Conservation (phyloP, 2,329 filamentous ascomycete genomes). For the Coniochaeta prunicola region DNA sequence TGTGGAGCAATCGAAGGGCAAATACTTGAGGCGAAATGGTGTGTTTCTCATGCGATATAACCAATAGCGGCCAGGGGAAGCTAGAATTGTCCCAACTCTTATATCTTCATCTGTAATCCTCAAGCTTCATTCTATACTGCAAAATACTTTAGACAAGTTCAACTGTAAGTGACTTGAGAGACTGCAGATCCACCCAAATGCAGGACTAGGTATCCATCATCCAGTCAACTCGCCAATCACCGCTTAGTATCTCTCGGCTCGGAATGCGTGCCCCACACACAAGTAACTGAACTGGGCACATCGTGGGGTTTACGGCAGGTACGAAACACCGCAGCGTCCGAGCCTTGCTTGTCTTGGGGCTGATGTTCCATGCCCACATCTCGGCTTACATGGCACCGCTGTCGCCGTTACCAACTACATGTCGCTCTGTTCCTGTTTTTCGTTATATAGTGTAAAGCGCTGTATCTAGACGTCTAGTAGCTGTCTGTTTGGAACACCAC, state of each 20-base stretch:
- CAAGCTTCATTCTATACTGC: background rate
- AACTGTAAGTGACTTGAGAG: too few relatives aligned
- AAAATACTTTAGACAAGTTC: background rate
- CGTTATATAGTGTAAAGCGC: background rate
- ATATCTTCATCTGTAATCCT: background rate
- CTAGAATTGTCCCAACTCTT: background rate
- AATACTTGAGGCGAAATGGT: too few relatives aligned
- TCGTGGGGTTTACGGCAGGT: background rate
- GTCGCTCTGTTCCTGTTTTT: background rate
- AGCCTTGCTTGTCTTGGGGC: background rate
- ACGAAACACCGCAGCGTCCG: background rate
- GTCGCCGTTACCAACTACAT: background rate
- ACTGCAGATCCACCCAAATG: too few relatives aligned
- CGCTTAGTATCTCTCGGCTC: too few relatives aligned
- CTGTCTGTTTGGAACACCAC: background rate
- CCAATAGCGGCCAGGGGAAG: too few relatives aligned
- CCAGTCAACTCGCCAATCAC: too few relatives aligned
- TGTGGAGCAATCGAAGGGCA: too few relatives aligned
- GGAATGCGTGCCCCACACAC: too few relatives aligned
- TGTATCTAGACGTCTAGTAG: background rate
- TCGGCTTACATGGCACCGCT: background rate
- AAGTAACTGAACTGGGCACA: too few relatives aligned
- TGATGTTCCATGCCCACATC: background rate
- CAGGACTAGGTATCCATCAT: too few relatives aligned
- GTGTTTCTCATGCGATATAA: too few relatives aligned